Evolutionary conservation across 2,329 filamentous ascomycete genomes (phyloP).

Genomic region (Paramyrothecium roridum): DNA sequence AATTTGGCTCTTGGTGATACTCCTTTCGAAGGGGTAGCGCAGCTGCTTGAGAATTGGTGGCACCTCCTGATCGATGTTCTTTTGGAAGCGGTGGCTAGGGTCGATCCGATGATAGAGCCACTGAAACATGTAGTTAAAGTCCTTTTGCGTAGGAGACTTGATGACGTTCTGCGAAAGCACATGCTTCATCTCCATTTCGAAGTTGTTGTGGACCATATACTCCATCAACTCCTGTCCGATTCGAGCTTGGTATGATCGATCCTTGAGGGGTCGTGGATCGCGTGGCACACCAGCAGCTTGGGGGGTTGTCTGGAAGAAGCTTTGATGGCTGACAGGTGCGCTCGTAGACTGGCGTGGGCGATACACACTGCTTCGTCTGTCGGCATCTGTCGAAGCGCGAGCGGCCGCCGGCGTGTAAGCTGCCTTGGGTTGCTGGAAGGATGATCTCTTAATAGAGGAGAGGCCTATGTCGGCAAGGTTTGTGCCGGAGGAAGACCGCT

Average conservation of each 20-base stretch:
- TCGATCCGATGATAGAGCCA: conserved; percentile 97
- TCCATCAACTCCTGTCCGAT: conserved; percentile 90
- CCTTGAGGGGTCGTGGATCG: conserved; percentile 83
- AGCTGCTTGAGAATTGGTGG: conserved; percentile 89
- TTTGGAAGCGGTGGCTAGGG: conserved; percentile 87
- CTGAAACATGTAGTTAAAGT: conserved; percentile 97
- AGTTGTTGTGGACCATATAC: conserved; percentile 89
- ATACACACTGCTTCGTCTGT: conserved; percentile 81
- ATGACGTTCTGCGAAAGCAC: conserved; percentile 86
- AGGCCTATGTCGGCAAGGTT: conserved; percentile 78
- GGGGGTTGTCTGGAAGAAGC: conserved; percentile 89
- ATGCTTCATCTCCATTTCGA: conserved; percentile 97
- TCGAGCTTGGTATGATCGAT: conserved; percentile 73
- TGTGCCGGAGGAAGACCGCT: conserved; percentile 77
- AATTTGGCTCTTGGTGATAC: conserved; percentile 94
- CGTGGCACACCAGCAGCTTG: conserved; percentile 76
- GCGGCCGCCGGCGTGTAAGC: conserved; percentile 55
- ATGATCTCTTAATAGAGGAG: conserved; percentile 81
- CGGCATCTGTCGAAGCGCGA: conserved; percentile 48
- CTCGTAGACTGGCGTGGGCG: conserved; percentile 64
- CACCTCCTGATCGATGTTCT: conserved; percentile 93
- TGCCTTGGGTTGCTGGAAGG: conserved; percentile 73
- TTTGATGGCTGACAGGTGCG: conserved; percentile 74
- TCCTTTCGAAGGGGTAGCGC: conserved; percentile 91
- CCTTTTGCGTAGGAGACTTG: conserved; percentile 93